phyloP scores from a whole-genome alignment of 768 basidiomycete genomes.

The Leccinum obscurum region DNA sequence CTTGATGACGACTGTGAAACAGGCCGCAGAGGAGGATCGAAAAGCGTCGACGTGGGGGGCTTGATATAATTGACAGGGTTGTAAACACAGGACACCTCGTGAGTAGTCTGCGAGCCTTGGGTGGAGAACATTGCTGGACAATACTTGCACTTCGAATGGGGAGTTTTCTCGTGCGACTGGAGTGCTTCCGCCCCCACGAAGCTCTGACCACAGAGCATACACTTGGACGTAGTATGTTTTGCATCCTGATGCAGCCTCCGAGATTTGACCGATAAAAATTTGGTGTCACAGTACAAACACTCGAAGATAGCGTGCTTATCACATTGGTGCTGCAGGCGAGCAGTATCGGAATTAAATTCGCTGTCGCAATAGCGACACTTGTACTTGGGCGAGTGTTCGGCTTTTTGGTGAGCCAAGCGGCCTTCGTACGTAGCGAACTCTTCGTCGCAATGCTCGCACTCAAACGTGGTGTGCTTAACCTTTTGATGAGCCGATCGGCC shows the following conservation, averaged over 20 bases:
- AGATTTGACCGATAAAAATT: conserved; percentile 5
- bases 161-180: background rate
- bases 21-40: background rate
- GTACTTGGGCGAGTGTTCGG: conserved; percentile 1
- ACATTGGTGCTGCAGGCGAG: conserved; percentile 10
- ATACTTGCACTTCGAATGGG: conserved; percentile 7
- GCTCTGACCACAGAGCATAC: background rate
- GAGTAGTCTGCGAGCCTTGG: background rate
- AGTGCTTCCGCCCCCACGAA: background rate
- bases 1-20: background rate
- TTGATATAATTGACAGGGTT: conserved; percentile 5
- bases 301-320: conserved; percentile 11
- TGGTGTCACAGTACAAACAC: conserved; percentile 14
- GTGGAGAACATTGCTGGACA: conserved; percentile 1
- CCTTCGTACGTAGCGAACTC: conserved; percentile 7
- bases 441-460: conserved; percentile 11
- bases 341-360: conserved; percentile 6
- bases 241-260: conserved; percentile 14
- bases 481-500: conserved; percentile 15
- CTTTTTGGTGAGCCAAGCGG: conserved; percentile 10
- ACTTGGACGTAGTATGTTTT: conserved; percentile 6
- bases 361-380: conserved; percentile 14
- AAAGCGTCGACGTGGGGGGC: too few relatives aligned
- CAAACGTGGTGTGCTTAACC: conserved; percentile 12
- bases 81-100: conserved; percentile 5